A percentile compares a stretch with the other conserved stretches of the same genome.
These are phyloP conservation scores for Periconia macrospinosa DNA, from an alignment of 2,329 filamentous ascomycete genomes.

Conservation along the genomic window DNA sequence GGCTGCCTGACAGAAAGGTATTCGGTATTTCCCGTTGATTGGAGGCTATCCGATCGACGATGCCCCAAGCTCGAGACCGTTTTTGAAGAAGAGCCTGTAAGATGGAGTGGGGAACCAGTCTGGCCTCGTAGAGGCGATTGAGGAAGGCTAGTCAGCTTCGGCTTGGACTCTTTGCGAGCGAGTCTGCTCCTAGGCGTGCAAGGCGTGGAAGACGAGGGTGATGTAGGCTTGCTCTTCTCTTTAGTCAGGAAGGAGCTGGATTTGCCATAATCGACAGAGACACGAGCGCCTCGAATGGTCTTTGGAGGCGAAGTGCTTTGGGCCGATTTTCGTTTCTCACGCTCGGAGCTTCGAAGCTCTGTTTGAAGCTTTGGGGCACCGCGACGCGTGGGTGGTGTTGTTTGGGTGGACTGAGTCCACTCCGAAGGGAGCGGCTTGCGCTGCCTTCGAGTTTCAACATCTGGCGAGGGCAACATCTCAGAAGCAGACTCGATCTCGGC, in stretches of 20 bases:
- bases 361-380: conserved; percentile 22
- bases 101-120: conserved; percentile 13
- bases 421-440: conserved; percentile 32
- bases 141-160: conserved; percentile 20
- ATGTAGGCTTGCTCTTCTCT: conserved; percentile 21
- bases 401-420: conserved; percentile 13
- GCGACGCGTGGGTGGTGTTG: conserved; percentile 5
- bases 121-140: conserved; percentile 15
- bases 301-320: conserved; percentile 15
- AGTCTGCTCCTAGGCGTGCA: conserved; percentile 13
- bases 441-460: conserved; percentile 13
- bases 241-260: conserved; percentile 30
- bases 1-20: conserved; percentile 27
- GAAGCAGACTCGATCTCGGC: neutral
- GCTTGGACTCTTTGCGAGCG: conserved; percentile 19
- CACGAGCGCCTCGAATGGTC: conserved; percentile 18
- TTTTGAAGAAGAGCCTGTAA: conserved; percentile 22
- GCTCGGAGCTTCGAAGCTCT: conserved; percentile 24
- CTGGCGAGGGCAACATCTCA: neutral
- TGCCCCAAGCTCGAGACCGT: conserved; percentile 4
- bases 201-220: conserved; percentile 9
- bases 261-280: conserved; percentile 18
- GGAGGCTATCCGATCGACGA: conserved; percentile 13
- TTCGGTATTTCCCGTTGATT: conserved; percentile 19
- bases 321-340: conserved; percentile 18